Evolutionary conservation across 306 rosid species (phyloP).

Genomic region (Morella rubra): DNA sequence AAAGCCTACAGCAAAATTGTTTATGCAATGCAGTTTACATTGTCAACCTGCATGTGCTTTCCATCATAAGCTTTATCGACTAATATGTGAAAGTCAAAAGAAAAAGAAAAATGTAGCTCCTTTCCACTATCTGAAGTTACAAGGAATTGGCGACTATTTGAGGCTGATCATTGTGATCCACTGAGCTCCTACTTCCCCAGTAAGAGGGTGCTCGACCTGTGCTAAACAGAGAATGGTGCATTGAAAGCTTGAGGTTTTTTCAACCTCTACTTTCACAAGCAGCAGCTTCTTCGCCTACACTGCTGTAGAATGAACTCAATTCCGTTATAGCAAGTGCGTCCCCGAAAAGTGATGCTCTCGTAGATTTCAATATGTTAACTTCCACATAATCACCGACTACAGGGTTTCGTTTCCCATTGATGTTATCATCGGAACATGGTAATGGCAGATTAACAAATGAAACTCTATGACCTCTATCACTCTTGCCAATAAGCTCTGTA

Average conservation of each 20-base stretch:
- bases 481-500: constrained; percentile 87
- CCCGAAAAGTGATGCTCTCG: constrained; percentile 83
- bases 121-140: constrained; percentile 7
- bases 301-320: constrained; percentile 60
- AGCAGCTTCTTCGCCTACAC: constrained; percentile 46
- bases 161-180: constrained; percentile 18
- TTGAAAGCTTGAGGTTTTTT: constrained; percentile 17
- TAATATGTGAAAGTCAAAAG: background rate
- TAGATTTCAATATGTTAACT: constrained; percentile 71
- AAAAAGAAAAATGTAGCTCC: background rate
- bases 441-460: constrained; percentile 54
- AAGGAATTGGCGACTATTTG: constrained; percentile 10
- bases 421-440: constrained; percentile 51
- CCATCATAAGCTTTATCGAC: background rate
- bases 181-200: constrained; percentile 7
- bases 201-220: background rate
- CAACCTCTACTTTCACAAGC: constrained; percentile 49
- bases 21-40: background rate
- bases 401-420: constrained; percentile 52
- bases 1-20: background rate
- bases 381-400: constrained; percentile 87
- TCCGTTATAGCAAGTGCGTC: constrained; percentile 75
- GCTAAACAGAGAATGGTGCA: background rate
- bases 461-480: constrained; percentile 91
- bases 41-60: constrained; percentile 2